Evolutionary conservation across 495 filamentous ascomycete species (phyloP).

Genomic region (Penicillium paxilli): DNA sequence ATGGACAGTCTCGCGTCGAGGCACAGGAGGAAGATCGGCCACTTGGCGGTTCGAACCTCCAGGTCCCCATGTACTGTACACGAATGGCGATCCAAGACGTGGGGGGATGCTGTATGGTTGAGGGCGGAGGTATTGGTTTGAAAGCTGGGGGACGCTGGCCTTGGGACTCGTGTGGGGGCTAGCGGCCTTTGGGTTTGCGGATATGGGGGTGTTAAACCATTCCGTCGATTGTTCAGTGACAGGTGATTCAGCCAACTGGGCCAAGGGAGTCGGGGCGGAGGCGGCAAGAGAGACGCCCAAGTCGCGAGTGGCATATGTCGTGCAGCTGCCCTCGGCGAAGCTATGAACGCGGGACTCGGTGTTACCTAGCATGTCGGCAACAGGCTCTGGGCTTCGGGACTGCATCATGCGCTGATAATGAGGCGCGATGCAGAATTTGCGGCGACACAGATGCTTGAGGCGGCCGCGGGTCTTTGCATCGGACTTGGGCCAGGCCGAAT

Average conservation of each 20-base stretch:
- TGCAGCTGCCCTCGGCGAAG: conserved; percentile 26
- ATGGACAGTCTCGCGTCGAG: conserved; percentile 45
- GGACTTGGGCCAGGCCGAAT: conserved; percentile 74
- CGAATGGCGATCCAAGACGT: conserved; percentile 57
- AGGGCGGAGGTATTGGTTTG: conserved; percentile 22
- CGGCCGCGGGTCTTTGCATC: conserved; percentile 76
- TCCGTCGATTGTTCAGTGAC: conserved; percentile 21
- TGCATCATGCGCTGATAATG: conserved; percentile 71
- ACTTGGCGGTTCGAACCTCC: conserved; percentile 37
- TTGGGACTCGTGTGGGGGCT: conserved; percentile 5
- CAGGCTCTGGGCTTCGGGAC: conserved; percentile 73
- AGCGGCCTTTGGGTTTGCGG: neutral
- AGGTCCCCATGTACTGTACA: conserved; percentile 57
- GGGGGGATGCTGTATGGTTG: conserved; percentile 30
- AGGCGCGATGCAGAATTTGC: conserved; percentile 65
- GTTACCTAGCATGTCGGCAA: conserved; percentile 49
- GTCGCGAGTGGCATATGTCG: conserved; percentile 67
- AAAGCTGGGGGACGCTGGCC: conserved; percentile 1
- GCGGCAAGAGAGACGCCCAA: conserved; percentile 82
- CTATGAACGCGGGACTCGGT: conserved; percentile 20
- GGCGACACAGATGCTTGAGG: conserved; percentile 79
- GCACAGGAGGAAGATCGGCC: conserved; percentile 29
- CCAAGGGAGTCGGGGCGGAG: conserved; percentile 71
- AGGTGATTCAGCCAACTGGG: conserved; percentile 53
- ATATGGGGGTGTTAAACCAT: conserved; percentile 38